Evolutionary conservation across 768 basidiomycete species (phyloP), one percentile per base, ranked within the genome.

Genomic region (Boletus rubescentipes): DNA sequence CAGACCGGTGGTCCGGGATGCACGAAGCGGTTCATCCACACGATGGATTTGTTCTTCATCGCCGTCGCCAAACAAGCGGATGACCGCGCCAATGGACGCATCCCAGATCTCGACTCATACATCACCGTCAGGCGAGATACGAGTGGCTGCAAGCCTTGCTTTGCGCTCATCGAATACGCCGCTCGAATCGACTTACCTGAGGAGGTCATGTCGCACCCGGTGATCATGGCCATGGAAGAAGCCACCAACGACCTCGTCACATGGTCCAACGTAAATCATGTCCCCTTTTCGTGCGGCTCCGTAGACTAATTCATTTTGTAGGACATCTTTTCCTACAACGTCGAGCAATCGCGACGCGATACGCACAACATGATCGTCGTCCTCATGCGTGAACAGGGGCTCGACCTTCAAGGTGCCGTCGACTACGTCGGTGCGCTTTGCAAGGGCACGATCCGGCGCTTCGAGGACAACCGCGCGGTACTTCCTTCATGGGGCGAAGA

Each of bases 251-350:
- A 85, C 48, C 67, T 82, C 47, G 73, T 84, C 37, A 75, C 74
- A 10, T 79, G 78, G 74, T 77, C 73, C 26, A 79, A 79, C 49
- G 77, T 73, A 54, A 55, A 58, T 39, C 45, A 4, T 37, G 14
- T 67, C 5, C 3, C 15, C 0, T 8, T 29, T 16, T n/a, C n/a
- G 5, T 31, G 4, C 2, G 8, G 6, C 3, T 26, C 40, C 29
- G 12, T 29, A 18, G 9, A 20, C 39, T 58, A 20, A 68, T 49
- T 30, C 3, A 14, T 46, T 9, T 9, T 15, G 5, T 2, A 87
- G 87, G 87, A 89, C 57, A 84, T 89, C 34, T 85, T 86, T 64
- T 89, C 86, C 1, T 90, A 86, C 68, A 87, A 89, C 55, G 80
- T 82, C 40, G 88, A 89, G 63, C 87, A 89, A 67, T 79, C 86